Percentiles rank a stretch among this genome's conserved stretches.
Conservation (phyloP, 129 eudicot genomes). For the Chrysanthemum makinoi region DNA sequence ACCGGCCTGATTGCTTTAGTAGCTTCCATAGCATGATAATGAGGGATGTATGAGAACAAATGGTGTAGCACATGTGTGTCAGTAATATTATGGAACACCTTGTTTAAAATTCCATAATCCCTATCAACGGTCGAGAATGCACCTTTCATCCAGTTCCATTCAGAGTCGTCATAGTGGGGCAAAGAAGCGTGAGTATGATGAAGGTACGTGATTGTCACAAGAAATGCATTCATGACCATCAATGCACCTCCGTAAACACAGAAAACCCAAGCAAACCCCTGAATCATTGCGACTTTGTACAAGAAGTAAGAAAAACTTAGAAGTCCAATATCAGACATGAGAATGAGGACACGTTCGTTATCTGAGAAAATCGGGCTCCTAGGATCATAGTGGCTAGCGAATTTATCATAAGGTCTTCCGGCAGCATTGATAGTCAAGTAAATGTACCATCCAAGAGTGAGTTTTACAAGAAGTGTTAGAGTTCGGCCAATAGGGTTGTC, state of each 20-base stretch:
- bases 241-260: constrained; percentile 34
- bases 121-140: constrained; percentile 36
- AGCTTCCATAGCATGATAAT: constrained; percentile 47
- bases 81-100: constrained; percentile 36
- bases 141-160: constrained; percentile 43
- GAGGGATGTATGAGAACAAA: constrained; percentile 41
- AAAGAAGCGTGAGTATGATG: constrained; percentile 36
- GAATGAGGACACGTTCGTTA: constrained; percentile 25
- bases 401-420: constrained; percentile 36
- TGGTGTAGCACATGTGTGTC: constrained; percentile 45
- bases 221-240: constrained; percentile 37
- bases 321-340: constrained; percentile 36
- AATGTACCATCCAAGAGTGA: constrained; percentile 35
- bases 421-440: constrained; percentile 33
- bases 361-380: constrained; percentile 33
- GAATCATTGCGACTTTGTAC: constrained; percentile 26
- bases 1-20: constrained; percentile 49
- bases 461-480: constrained; percentile 31
- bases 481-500: constrained; percentile 36
- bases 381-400: constrained; percentile 39
- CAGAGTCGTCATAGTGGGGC: constrained; percentile 36
- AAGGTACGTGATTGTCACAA: constrained; percentile 34
- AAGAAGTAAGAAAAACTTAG: constrained; percentile 22
- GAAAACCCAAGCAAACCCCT: constrained; percentile 30
- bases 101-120: constrained; percentile 38